phyloP scores from a whole-genome alignment of 805 yeast genomes.

The Lachancea nothofagi region DNA sequence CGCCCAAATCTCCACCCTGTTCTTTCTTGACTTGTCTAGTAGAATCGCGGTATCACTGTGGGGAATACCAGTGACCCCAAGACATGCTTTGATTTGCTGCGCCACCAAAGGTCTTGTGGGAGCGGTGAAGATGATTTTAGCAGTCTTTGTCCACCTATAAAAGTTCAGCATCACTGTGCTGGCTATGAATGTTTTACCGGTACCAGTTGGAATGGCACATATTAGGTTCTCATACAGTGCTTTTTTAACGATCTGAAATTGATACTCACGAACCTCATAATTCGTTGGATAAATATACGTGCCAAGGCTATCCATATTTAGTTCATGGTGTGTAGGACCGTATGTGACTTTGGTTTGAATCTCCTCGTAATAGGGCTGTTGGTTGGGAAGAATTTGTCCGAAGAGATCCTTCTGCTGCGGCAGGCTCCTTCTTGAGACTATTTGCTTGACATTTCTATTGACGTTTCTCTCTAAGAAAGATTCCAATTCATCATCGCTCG shows the following conservation, averaged over 20 bases:
- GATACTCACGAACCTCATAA: slow-evolving; percentile 80
- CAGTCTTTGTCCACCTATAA: slow-evolving; percentile 72
- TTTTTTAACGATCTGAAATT: slow-evolving; percentile 66
- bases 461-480: slow-evolving; percentile 30
- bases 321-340: slow-evolving; percentile 47
- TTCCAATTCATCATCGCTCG: slow-evolving; percentile 32
- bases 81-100: slow-evolving; percentile 91
- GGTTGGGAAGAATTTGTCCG: slow-evolving; percentile 30
- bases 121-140: slow-evolving; percentile 89
- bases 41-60: slow-evolving; percentile 71
- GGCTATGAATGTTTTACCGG: slow-evolving; percentile 96
- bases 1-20: slow-evolving; percentile 75
- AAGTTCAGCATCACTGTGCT: slow-evolving; percentile 88
- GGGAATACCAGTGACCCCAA: slow-evolving; percentile 80
- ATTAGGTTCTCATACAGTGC: slow-evolving; percentile 69
- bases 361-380: slow-evolving; percentile 35
- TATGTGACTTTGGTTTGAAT: slow-evolving; percentile 31
- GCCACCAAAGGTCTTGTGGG: slow-evolving; percentile 96
- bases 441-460: slow-evolving; percentile 31
- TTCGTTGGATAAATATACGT: slow-evolving; percentile 81
- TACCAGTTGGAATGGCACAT: slow-evolving; percentile 94
- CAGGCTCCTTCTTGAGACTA: slow-evolving; percentile 24
- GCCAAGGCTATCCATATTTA: slow-evolving; percentile 36
- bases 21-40: slow-evolving; percentile 50
- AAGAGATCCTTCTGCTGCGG: slow-evolving; percentile 35